Conservation (phyloP, 2,329 filamentous ascomycete species). For the Huntiella abstrusa region DNA sequence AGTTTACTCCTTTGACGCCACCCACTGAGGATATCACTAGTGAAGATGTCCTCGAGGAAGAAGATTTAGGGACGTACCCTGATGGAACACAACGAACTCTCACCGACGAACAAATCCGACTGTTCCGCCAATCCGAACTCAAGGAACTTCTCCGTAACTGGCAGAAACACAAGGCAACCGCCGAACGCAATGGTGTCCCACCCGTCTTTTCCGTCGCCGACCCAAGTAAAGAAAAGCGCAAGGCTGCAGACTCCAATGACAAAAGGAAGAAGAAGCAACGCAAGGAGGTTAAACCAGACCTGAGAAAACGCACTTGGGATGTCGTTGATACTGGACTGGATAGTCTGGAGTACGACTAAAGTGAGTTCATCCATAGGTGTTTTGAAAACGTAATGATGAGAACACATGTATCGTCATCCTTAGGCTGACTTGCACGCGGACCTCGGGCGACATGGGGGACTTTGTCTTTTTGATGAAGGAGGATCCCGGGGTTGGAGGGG, state of each 20-base stretch:
- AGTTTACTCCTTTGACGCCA: slow-evolving; percentile 2
- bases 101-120: slow-evolving; percentile 76
- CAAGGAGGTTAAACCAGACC: slow-evolving; percentile 34
- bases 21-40: background rate
- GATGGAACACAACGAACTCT: slow-evolving; percentile 79
- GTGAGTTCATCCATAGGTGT: slow-evolving; percentile 10
- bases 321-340: slow-evolving; percentile 42
- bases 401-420: slow-evolving; percentile 84
- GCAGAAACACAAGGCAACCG: slow-evolving; percentile 9
- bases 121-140: slow-evolving; percentile 79
- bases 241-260: slow-evolving; percentile 13
- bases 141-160: slow-evolving; percentile 41
- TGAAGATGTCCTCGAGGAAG: slow-evolving; percentile 14
- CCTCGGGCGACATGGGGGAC: slow-evolving; percentile 3
- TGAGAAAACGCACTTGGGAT: slow-evolving; percentile 50
- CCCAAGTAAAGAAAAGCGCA: slow-evolving; percentile 2
- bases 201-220: slow-evolving; percentile 8
- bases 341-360: slow-evolving; percentile 40
- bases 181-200: slow-evolving; percentile 2
- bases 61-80: slow-evolving; percentile 62
- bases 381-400: slow-evolving; percentile 49
- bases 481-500: slow-evolving; percentile 6
- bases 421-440: slow-evolving; percentile 47
- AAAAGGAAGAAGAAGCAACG: slow-evolving; percentile 19
- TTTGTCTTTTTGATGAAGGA: background rate